Evolutionary conservation across 176 grass and related monocot genomes (phyloP), one percentile per base, ranked within the genome.

Genomic region (Neostapfia colusana): DNA sequence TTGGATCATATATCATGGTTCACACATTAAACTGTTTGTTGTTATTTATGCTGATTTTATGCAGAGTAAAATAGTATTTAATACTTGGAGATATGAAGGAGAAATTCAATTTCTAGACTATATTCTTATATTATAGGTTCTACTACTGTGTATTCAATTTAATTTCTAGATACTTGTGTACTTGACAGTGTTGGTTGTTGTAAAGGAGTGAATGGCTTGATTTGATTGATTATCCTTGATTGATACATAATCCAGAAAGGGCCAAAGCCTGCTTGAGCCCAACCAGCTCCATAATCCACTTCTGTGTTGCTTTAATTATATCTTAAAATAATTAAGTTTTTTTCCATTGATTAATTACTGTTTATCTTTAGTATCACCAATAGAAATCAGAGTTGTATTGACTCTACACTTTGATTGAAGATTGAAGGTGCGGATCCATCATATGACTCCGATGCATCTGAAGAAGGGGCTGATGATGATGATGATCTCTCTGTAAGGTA

Each of bases 401-500:
- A 88, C 81, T 85, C 59, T 82, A 73, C 81, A 74, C 82, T 88
- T 80, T 88, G 85, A 55, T 94, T 70, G 67, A 83, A 94, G 91
- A 37, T 94, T 86, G 91, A 94, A 83, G 85, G 78, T 63, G 35
- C 57, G 75, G 88, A 94, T 80, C 49, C 65, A 34, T 46, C 88
- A 34, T 76, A 62, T 63, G 85, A 86, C 65, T 86, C 85, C 24
- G 91, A 90, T 75, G 88, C 86, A 81, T 75, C 78, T 39, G 88
- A 94, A 21, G 88, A 94, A 49, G 79, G 71, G 66, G 86, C 63
- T 60, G 88, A 86, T 66, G 85, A 88, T 86, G 85, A 88, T 86
- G 91, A 91, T 83, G 91, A 90, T 66, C 85, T 91, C 67, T 94
- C 88, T 90, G 82, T 84, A 83, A 90, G 91, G 91, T 94, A 94